These are phyloP conservation scores for Coniochaeta sp. DNA, from an alignment of 2,329 filamentous ascomycete species.

Conservation along the genomic window DNA sequence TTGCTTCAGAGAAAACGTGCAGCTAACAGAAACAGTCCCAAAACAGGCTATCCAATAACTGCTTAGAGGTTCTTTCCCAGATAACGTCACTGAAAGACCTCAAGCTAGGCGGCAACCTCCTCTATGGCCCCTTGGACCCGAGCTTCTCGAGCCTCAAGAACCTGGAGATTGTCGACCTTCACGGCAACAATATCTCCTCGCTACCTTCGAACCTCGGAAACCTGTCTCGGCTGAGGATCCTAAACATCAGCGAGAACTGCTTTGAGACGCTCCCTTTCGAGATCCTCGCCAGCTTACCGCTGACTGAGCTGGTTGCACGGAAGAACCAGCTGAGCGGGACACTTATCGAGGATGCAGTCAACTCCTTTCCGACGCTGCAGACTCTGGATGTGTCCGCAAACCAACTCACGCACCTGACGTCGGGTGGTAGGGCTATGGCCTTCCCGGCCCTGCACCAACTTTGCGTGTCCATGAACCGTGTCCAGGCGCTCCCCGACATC, in stretches of 20 bases:
- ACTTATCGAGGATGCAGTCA: conserved; percentile 58
- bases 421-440: conserved; percentile 35
- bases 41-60: conserved; percentile 69
- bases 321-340: conserved; percentile 73
- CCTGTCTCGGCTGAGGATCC: conserved; percentile 61
- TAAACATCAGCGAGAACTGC: conserved; percentile 77
- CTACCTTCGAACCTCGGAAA: conserved; percentile 63
- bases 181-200: conserved; percentile 67
- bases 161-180: conserved; percentile 75
- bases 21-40: conserved; percentile 51
- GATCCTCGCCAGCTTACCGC: conserved; percentile 56
- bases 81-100: conserved; percentile 69
- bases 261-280: conserved; percentile 67
- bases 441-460: conserved; percentile 69
- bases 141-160: conserved; percentile 57
- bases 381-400: conserved; percentile 74
- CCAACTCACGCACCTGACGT: conserved; percentile 51
- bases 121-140: conserved; percentile 61
- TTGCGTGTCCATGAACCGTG: conserved; percentile 72
- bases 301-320: conserved; percentile 66
- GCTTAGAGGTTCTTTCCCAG: conserved; percentile 66
- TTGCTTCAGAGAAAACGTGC: neutral
- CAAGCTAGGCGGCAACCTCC: conserved; percentile 69
- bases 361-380: conserved; percentile 58
- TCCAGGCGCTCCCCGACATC: conserved; percentile 67